Percentiles rank a stretch among this genome's conserved stretches.
Conservation (phyloP, 2,329 filamentous ascomycete genomes). For the Sphaerulina musiva region DNA sequence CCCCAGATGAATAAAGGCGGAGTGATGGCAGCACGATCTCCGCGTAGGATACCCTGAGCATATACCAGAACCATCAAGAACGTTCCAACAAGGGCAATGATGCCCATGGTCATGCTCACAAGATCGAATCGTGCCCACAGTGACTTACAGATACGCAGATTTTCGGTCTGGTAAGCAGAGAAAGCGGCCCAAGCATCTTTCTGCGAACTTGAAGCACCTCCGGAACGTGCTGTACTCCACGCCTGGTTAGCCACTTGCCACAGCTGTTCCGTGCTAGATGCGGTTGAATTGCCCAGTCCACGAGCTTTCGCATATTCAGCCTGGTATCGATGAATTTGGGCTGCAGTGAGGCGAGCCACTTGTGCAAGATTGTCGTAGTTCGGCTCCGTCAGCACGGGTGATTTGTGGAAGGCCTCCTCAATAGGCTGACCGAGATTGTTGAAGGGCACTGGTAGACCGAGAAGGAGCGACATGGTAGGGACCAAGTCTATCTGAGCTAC, state of each 20-base stretch:
- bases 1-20: constrained; percentile 48
- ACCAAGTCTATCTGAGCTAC: constrained; percentile 87
- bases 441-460: constrained; percentile 89
- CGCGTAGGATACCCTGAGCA: constrained; percentile 49
- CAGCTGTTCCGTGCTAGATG: constrained; percentile 44
- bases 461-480: constrained; percentile 76
- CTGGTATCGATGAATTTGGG: constrained; percentile 86
- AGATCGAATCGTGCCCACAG: constrained; percentile 93
- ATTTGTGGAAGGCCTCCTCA: constrained; percentile 80
- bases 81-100: constrained; percentile 61
- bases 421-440: constrained; percentile 93
- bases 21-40: constrained; percentile 49
- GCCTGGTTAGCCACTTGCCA: constrained; percentile 56
- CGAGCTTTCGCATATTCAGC: constrained; percentile 69
- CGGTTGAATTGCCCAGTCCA: constrained; percentile 55
- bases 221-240: constrained; percentile 39
- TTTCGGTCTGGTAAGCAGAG: constrained; percentile 68
- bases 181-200: constrained; percentile 52
- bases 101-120: constrained; percentile 73
- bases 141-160: constrained; percentile 68
- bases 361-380: constrained; percentile 66
- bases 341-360: constrained; percentile 69
- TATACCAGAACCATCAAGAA: constrained; percentile 68
- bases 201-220: constrained; percentile 14
- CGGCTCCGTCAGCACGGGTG: constrained; percentile 43